Conservation (phyloP, 805 yeast species). For the Yarrowia divulgata region DNA sequence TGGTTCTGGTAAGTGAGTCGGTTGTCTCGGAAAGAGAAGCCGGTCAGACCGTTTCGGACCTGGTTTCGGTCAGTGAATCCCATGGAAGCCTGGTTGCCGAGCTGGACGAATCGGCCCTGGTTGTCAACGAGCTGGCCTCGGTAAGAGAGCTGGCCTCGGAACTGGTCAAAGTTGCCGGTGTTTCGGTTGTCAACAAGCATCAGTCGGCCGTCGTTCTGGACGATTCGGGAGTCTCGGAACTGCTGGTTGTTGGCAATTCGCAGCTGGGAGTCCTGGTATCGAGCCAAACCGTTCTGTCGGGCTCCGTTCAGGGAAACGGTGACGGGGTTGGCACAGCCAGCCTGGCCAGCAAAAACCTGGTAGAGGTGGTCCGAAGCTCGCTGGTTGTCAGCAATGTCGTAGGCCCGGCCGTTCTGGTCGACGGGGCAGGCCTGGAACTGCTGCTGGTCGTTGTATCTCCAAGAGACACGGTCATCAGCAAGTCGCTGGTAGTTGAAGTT, state of each 20-base stretch:
- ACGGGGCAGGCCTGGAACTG: constrained; percentile 27
- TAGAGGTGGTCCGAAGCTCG: constrained; percentile 13
- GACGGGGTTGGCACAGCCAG: constrained; percentile 6
- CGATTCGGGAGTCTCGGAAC: constrained; percentile 16
- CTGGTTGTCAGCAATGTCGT: constrained; percentile 13
- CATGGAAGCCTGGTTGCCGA: constrained; percentile 24
- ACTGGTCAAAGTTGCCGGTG: constrained; percentile 16
- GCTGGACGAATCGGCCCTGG: constrained; percentile 33
- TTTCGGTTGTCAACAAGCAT: constrained; percentile 22
- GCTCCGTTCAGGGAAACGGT: constrained; percentile 1
- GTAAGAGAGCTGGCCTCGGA: constrained; percentile 30
- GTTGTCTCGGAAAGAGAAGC: constrained; percentile 16
- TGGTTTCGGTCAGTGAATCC: constrained; percentile 30
- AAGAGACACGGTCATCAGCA: constrained; percentile 18
- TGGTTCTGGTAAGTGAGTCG: constrained; percentile 22
- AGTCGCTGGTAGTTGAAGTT: constrained; percentile 11
- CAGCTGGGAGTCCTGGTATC: constrained; percentile 30
- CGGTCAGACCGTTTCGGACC: constrained; percentile 21
- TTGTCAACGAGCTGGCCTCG: constrained; percentile 27
- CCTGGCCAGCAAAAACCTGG: constrained; percentile 17
- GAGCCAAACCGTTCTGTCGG: constrained; percentile 18
- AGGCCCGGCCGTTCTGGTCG: constrained; percentile 6
- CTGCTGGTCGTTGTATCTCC: constrained; percentile 26
- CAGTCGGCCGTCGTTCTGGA: constrained; percentile 22
- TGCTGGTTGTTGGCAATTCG: constrained; percentile 9